These are phyloP conservation scores for Penicillium ochrochloron DNA, from an alignment of 495 filamentous ascomycete genomes.

Conservation along the genomic window DNA sequence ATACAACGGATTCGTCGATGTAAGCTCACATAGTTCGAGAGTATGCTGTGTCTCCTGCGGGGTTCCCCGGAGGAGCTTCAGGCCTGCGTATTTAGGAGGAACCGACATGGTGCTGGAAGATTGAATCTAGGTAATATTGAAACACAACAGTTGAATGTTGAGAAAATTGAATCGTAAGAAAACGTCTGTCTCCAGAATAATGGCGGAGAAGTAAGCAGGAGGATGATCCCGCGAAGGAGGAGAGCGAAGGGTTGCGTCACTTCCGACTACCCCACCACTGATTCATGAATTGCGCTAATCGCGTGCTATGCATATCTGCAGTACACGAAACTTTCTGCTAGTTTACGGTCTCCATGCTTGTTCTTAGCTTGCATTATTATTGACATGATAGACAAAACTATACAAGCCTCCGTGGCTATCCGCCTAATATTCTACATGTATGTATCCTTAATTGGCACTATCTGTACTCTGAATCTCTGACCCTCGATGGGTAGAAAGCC, in stretches of 20 bases:
- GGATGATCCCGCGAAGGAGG: not conserved
- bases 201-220: not conserved
- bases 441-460: too few species aligned
- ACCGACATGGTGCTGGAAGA: constrained; percentile 63
- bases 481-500: too few species aligned
- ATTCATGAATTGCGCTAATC: not conserved
- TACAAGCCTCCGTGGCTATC: too few species aligned
- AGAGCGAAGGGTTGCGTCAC: constrained; percentile 4
- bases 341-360: too few species aligned
- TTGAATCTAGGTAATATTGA: not conserved
- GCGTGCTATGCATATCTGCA: not conserved
- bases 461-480: too few species aligned
- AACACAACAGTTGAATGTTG: not conserved
- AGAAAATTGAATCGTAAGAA: not conserved
- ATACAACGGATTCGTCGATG: not conserved
- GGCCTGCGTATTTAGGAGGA: constrained; percentile 76
- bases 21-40: constrained; percentile 66
- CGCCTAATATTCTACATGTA: too few species aligned
- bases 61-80: constrained; percentile 57
- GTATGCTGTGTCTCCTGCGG: constrained; percentile 64
- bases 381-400: too few species aligned
- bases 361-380: too few species aligned
- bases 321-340: too few species aligned
- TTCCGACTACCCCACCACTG: not conserved
- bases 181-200: not conserved